Evolutionary conservation across 2,329 filamentous ascomycete genomes (phyloP), one percentile per base, ranked within the genome.

Genomic region (Tolypocladium pustulatum): DNA sequence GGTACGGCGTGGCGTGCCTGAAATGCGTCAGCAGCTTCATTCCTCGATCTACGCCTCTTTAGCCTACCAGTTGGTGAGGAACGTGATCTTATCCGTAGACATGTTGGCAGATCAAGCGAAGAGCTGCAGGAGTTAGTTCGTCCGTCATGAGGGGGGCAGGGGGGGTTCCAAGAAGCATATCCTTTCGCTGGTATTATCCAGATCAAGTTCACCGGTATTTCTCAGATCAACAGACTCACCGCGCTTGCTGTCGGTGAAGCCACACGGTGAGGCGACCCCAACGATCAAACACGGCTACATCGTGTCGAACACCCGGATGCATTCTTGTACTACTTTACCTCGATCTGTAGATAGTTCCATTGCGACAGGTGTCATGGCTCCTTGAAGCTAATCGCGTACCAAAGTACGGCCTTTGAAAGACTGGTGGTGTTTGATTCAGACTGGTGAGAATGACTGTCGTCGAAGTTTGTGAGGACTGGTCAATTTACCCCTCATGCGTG

Each of bases 171-270:
- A 84, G 83, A 87, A 87, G 87, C 87, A 90, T 86, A 83, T 90
- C 84, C 87, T 90, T 90, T 86, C 88, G 87, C 87, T 89, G 86
- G 86, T 81, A 89, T 89, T 89, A 87, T 86, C 84, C 85, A 88
- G 86, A 88, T 89, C 87, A 90, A 90, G 87, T 90, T 89, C 81
- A 77, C 78, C 85, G 86, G 86, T 89, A 86, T 88, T 82, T 89
- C 85, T 88, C 85, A 88, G 85, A 86, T 71, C 72, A 68, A 67
- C 65, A 66, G 67, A 65, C 63, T 66, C 59, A 59, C 56, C 51
- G 60, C 58, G 60, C 59, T 62, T 59, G 41, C 36, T 15, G 13
- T 15, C 37, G 58, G n/a, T 27, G 40, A 52, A 52, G 34, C 20
- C 49, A 10, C 43, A 9, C 4, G 9, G 17, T n/a, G 49, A 22